Evolutionary conservation across 345 rosid genomes (phyloP).

Genomic region (Dipteronia dyeriana): DNA sequence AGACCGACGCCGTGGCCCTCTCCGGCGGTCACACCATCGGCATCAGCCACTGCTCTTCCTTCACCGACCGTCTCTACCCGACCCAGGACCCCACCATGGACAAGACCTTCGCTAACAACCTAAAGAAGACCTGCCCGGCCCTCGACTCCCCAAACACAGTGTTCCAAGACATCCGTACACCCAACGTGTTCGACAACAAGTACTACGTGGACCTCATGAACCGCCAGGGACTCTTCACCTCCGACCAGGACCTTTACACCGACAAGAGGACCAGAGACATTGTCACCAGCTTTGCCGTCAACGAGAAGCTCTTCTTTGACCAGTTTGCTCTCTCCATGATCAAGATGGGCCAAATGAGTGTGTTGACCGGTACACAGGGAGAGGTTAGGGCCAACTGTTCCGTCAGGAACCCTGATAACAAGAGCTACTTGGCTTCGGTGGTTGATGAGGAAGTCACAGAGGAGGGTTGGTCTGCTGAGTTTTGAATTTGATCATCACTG

Average conservation of each 20-base stretch:
- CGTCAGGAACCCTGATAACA: constrained; percentile 47
- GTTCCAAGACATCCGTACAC: constrained; percentile 56
- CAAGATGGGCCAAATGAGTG: constrained; percentile 73
- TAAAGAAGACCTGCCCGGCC: constrained; percentile 57
- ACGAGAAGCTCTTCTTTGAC: constrained; percentile 64
- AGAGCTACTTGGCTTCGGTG: constrained; percentile 32
- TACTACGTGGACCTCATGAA: constrained; percentile 77
- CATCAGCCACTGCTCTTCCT: constrained; percentile 58
- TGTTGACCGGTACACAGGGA: constrained; percentile 63
- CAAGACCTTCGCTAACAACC: constrained; percentile 57
- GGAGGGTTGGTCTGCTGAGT: constrained; percentile 41
- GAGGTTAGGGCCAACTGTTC: constrained; percentile 84
- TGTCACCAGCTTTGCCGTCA: constrained; percentile 59
- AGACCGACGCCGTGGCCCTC: constrained; percentile 77
- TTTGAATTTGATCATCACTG: constrained; percentile 10
- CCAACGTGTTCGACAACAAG: constrained; percentile 78
- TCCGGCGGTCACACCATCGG: constrained; percentile 96
- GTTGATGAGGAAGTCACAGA: constrained; percentile 47
- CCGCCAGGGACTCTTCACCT: constrained; percentile 79
- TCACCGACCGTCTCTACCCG: constrained; percentile 69
- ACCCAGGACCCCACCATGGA: constrained; percentile 76
- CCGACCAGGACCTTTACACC: constrained; percentile 81
- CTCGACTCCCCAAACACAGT: constrained; percentile 40
- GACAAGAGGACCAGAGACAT: constrained; percentile 56
- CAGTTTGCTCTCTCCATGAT: constrained; percentile 56